Evolutionary conservation across 768 basidiomycete genomes (phyloP).

Genomic region (Erythrobasidium yunnanense): DNA sequence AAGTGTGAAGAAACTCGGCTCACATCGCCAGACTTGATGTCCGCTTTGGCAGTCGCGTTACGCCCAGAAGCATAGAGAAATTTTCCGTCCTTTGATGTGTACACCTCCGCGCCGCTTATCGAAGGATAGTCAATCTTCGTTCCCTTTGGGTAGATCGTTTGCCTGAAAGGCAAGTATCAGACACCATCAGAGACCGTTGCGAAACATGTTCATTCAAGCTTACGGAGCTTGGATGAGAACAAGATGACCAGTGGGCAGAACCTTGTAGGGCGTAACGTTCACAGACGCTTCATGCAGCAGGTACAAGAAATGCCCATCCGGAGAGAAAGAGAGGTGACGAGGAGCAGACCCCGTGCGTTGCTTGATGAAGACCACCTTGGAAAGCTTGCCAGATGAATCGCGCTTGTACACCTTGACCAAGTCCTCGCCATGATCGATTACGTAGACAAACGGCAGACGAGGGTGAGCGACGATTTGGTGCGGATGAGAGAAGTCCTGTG

Average conservation of each 20-base stretch:
- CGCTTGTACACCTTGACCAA: neutral
- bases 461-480: conserved; percentile 2
- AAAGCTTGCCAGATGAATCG: neutral
- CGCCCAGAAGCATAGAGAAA: conserved; percentile 14
- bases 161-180: neutral
- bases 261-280: neutral
- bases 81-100: neutral
- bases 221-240: neutral
- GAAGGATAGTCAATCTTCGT: neutral
- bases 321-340: neutral
- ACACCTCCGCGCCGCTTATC: neutral
- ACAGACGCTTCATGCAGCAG: neutral
- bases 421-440: conserved; percentile 2
- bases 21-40: neutral
- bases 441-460: neutral
- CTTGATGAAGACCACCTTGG: neutral
- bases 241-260: neutral
- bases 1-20: too few relatives aligned
- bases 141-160: neutral
- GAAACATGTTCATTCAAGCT: neutral
- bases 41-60: neutral
- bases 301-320: neutral
- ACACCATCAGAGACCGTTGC: neutral
- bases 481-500: neutral
- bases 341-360: neutral